Percentiles rank a stretch among this genome's conserved stretches.
These are phyloP conservation scores for Termitomyces sp. DNA, from an alignment of 768 basidiomycete species.

Conservation along the genomic window DNA sequence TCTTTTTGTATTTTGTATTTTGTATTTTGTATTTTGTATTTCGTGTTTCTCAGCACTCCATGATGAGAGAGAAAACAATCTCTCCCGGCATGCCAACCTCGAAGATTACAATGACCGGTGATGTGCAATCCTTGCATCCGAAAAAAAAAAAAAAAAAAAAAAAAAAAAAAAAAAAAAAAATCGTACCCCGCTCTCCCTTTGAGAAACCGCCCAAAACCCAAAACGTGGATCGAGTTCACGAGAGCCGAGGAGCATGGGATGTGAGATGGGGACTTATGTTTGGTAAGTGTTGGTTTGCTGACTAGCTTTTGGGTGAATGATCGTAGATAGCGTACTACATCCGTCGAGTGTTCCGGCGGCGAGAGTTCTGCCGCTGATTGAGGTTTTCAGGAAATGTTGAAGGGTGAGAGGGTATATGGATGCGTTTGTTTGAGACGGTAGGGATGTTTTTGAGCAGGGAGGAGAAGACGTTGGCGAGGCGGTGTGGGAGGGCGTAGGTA, in stretches of 20 bases:
- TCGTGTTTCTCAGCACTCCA: too few relatives aligned
- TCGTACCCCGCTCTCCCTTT: neutral
- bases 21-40: too few relatives aligned
- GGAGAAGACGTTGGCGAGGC: slow-evolving; percentile 45
- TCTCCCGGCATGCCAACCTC: too few relatives aligned
- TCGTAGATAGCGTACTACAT: slow-evolving; percentile 47
- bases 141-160: too few relatives aligned
- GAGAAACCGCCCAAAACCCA: slow-evolving; percentile 27
- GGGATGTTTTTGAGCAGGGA: slow-evolving; percentile 51
- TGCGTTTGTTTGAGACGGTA: slow-evolving; percentile 56
- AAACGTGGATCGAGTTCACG: slow-evolving; percentile 58
- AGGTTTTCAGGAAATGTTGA: slow-evolving; percentile 35
- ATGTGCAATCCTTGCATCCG: too few relatives aligned
- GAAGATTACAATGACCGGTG: too few relatives aligned
- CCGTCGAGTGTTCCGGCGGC: slow-evolving; percentile 48
- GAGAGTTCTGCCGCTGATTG: too few relatives aligned
- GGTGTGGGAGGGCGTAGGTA: too few relatives aligned
- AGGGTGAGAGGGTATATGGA: slow-evolving; percentile 43
- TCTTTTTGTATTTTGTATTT: too few relatives aligned
- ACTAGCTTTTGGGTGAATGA: neutral
- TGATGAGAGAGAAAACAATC: too few relatives aligned
- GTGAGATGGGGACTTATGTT: slow-evolving; percentile 55
- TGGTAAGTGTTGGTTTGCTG: too few relatives aligned
- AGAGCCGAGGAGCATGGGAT: slow-evolving; percentile 47
- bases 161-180: too few relatives aligned